phyloP scores from a whole-genome alignment of 2,329 filamentous ascomycete genomes.

The Dactylellina leptospora region DNA sequence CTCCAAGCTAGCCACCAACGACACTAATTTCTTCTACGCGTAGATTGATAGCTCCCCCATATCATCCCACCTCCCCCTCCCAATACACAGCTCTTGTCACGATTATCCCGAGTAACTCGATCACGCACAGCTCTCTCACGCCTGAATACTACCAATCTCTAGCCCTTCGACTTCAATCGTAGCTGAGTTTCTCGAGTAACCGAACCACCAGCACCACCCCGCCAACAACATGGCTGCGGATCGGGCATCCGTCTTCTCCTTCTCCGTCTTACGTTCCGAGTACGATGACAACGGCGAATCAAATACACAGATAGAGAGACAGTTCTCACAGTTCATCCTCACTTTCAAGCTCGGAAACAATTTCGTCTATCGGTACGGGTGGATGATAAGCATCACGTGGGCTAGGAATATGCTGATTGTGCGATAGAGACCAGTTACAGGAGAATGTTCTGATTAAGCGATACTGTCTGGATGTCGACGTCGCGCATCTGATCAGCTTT shows the following conservation, averaged over 20 bases:
- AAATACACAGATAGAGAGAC: conserved; percentile 75
- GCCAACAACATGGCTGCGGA: conserved; percentile 70
- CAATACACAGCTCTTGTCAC: background rate
- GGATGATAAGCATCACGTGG: background rate
- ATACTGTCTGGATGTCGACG: conserved; percentile 95
- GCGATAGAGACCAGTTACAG: conserved; percentile 82
- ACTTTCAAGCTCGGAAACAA: conserved; percentile 93
- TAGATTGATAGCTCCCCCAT: conserved; percentile 29
- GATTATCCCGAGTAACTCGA: background rate
- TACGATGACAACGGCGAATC: conserved; percentile 74
- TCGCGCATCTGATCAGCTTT: conserved; percentile 93
- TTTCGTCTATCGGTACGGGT: conserved; percentile 84
- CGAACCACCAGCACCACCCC: conserved; percentile 1
- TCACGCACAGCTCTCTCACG: background rate
- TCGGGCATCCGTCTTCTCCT: conserved; percentile 82
- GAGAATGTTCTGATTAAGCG: conserved; percentile 94
- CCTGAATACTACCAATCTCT: no score
- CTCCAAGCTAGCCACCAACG: background rate
- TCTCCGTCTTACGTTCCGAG: conserved; percentile 75
- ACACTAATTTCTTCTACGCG: conserved; percentile 24
- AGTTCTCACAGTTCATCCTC: conserved; percentile 88
- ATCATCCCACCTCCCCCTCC: background rate
- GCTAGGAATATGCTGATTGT: conserved; percentile 55
- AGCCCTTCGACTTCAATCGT: no score
- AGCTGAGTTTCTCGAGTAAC: no score